phyloP scores from a whole-genome alignment of 169 alveolate genomes.

The Theileria equi region DNA sequence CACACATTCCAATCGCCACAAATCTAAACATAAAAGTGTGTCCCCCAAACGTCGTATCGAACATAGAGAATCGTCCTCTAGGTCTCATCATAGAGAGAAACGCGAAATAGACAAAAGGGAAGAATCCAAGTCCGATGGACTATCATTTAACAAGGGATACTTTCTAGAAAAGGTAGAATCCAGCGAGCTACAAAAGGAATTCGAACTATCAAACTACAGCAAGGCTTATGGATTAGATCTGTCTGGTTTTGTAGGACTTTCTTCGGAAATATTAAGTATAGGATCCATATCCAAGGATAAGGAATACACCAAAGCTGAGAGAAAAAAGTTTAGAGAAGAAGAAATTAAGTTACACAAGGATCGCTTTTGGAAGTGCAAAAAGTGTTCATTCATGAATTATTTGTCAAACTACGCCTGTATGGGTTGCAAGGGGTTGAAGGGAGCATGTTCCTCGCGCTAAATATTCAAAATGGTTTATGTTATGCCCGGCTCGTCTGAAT shows the following conservation, averaged over 20 bases:
- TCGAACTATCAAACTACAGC: slow-evolving; percentile 17
- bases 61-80: neutral
- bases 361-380: slow-evolving; percentile 63
- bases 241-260: slow-evolving; percentile 32
- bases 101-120: too few species aligned
- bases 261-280: slow-evolving; percentile 25
- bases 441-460: slow-evolving; percentile 10
- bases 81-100: too few species aligned
- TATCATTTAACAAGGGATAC: neutral
- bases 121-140: neutral
- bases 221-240: slow-evolving; percentile 57
- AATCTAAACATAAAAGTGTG: neutral
- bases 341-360: slow-evolving; percentile 39
- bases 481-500: neutral
- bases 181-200: slow-evolving; percentile 18
- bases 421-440: slow-evolving; percentile 31
- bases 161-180: neutral
- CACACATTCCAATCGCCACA: neutral
- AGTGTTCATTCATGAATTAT: slow-evolving; percentile 51
- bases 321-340: slow-evolving; percentile 18
- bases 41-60: neutral
- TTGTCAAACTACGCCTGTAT: slow-evolving; percentile 51
- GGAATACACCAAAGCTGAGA: slow-evolving; percentile 8
- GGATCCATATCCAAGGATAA: slow-evolving; percentile 6
- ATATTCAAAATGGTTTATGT: too few species aligned